Evolutionary conservation across 1,284 basidiomycete genomes (phyloP).

Genomic region (Rugosomyces carneus): DNA sequence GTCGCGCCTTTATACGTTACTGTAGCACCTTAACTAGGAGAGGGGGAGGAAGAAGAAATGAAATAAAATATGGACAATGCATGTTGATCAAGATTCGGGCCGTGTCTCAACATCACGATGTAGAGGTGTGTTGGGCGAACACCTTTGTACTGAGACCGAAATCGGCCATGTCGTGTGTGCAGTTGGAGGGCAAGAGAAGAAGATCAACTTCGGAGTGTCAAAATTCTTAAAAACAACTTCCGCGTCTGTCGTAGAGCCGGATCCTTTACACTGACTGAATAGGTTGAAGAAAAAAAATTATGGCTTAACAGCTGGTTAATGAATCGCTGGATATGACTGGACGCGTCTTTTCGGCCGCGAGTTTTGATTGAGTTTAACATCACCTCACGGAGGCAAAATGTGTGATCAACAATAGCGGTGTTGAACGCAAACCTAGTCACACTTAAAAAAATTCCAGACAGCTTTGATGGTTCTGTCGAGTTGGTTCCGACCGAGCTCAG

Average conservation of each 20-base stretch:
- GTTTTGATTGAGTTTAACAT: not conserved
- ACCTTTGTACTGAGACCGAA: slow-evolving; percentile 15
- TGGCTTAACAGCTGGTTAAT: not conserved
- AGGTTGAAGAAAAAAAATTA: not conserved
- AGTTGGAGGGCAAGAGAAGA: slow-evolving; percentile 9
- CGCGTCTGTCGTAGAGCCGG: slow-evolving; percentile 5
- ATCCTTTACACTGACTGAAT: not conserved
- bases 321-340: not conserved
- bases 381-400: slow-evolving; percentile 13
- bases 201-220: slow-evolving; percentile 15
- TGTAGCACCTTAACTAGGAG: slow-evolving; percentile 18
- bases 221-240: slow-evolving; percentile 20
- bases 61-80: slow-evolving; percentile 17
- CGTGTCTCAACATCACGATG: slow-evolving; percentile 19
- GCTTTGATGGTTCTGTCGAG: not conserved
- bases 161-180: slow-evolving; percentile 9
- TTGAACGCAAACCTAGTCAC: slow-evolving; percentile 9
- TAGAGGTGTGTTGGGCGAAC: slow-evolving; percentile 15
- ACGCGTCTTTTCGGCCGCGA: not conserved
- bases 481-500: not conserved
- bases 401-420: slow-evolving; percentile 7
- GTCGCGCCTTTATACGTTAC: slow-evolving; percentile 16
- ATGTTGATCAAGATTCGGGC: slow-evolving; percentile 21
- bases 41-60: slow-evolving; percentile 8
- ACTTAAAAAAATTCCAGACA: not conserved